Base-by-base conservation (phyloP, 345 rosid species). In the Salix exigua region DNA sequence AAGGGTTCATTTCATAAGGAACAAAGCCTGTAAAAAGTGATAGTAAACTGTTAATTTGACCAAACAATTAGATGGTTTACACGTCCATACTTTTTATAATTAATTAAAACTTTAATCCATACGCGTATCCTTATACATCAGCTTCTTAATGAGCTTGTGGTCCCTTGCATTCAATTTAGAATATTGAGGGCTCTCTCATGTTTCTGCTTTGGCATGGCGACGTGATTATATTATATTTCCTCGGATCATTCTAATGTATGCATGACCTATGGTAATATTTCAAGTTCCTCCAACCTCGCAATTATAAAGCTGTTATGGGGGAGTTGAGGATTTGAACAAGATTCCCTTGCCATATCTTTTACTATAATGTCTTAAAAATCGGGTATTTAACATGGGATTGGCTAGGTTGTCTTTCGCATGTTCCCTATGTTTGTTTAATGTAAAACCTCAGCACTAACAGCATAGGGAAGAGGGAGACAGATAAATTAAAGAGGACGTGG, bases 371-470 rank as follows among this genome's bases (percentile, higher is more conserved):
- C 14, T 28, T n/a, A 30, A 37, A 28, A 12, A 23, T 21, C 66
- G 6, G 38, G 50, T 66, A 30, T 37, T 30, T 37, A 62, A 72
- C 61, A 37, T 67, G 35, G 17, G 74, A 72, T 30, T 31, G 62
- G 65, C 67, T 66, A 37, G 79, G 53, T 28, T 4, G 28, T 23
- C 62, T 58, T 31, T 61, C 28, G 42, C 58, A 33, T 58, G 31
- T 64, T 77, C 71, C 70, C 77, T 14, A 60, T 66, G 81, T 73
- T 48, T 73, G 61, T 38, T 21, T 14, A 73, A 64, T 69, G 63
- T 46, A 35, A 70, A 60, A 62, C 74, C 48, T 60, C 73, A 51
- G 62, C 26, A 64, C n/a, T 40, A 61, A 65, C 31, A 25, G 18
- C 35, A 68, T 38, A 31, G 26, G 18, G 26, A 25, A 37, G 71